Evolutionary conservation across 306 rosid genomes (phyloP).

Genomic region (barrel medic (Medicago truncatula)): MtrunA17r5.0-ANR NC_053048.1:32795501-32796000

Average conservation of each 20-base stretch:
- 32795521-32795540: background rate
- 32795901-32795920: too few species aligned
- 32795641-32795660: slow-evolving; percentile 82
- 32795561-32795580: background rate
- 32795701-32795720: slow-evolving; percentile 90
- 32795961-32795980: background rate
- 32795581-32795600: slow-evolving; percentile 21
- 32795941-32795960: too few species aligned
- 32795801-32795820: background rate
- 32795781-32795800: background rate
- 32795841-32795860: slow-evolving; percentile 32
- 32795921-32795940: too few species aligned
- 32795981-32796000: background rate
- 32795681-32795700: slow-evolving; percentile 97
- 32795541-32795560: background rate
- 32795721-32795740: slow-evolving; percentile 93
- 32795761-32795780: background rate
- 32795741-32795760: slow-evolving; percentile 76
- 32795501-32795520: background rate
- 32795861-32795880: too few species aligned
- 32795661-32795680: slow-evolving; percentile 76
- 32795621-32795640: slow-evolving; percentile 93
- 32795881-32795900: too few species aligned
- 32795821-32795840: background rate
- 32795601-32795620: slow-evolving; percentile 82